Base-by-base conservation (phyloP, 2,329 filamentous ascomycete species). In the Fusarium nelsonii region DNA sequence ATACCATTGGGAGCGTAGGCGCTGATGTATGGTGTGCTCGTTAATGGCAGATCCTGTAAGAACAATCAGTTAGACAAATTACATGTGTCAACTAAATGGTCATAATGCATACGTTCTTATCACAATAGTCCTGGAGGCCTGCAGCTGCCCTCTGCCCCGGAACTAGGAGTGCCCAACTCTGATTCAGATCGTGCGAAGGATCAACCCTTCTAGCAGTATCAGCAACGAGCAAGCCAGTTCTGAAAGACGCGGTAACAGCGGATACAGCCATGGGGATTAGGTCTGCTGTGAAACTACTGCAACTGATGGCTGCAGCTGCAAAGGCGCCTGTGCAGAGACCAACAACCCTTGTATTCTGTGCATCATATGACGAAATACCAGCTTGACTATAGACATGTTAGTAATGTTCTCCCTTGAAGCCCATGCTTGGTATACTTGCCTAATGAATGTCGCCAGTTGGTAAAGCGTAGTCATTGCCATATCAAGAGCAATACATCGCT, bases 381-480 rank as follows among this genome's bases (percentile, higher is more conserved):
- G 61, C 65, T 54, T 68, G 65, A 4, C 65, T 68, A 14, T 14
- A 1, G 2, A 0, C 2, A 0, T 3, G 12, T 68, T 20, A 68
- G 26, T 0, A 0, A 2, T 3, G 0, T 1, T 4, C 8, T 0
- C 11, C 2, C 1, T 32, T 2, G 1, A 14, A 14, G 4, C 9
- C 9, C 4, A 9, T 32, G 18, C 11, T 32, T 4, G 5, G 23
- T 3, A 1, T 2, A 1, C 33, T 56, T 32, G 58, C 69, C 66
- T 70, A 16, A 72, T 72, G 20, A 72, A 72, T 4, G 53, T 28
- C 1, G 63, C 69, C 3, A 72, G 69, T 2, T 72, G 69, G 50
- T 68, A 72, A 26, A 72, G 30, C 18, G 69, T 68, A 7, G 63
- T 72, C 48, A 72, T 65, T 0, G 69, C 69, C 69, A 72, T 72